Evolutionary conservation across 2,329 filamentous ascomycete genomes (phyloP), one percentile per base, ranked within the genome.

Genomic region (Claviceps humidiphila): DNA sequence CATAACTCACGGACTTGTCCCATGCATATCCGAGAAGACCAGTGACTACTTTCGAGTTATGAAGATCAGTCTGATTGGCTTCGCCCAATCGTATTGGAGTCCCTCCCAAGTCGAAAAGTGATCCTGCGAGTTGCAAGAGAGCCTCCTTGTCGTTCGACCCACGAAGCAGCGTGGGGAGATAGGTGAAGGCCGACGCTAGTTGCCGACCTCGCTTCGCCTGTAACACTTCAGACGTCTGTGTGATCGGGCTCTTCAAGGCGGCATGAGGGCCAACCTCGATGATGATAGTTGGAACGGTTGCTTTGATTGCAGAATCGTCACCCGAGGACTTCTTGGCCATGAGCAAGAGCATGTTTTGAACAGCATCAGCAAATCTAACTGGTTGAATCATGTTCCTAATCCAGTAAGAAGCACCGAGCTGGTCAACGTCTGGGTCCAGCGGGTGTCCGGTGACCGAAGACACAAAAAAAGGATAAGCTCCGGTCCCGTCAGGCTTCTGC

Each of bases 181-280:
- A 60, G 2, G 51, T 45, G 26, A 54, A 52, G 8, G 49, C 30
- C 7, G 48, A 47, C 16, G 22, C 51, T 60, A 7, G 9, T 38
- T 30, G 16, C 17, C 8, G 5, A 38, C 34, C 43, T 44, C 49
- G 14, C 26, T 66, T 72, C 20, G 71, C 58, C 13, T 26, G 24
- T 8, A 49, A 22, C 1, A 22, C 40, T 13, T 50, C 40, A 16
- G 54, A 22, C 9, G 72, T 71, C 59, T 74, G 70, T 58, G 72
- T 71, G 49, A 73, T 63, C 1, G 71, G 71, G 0, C 70, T 70
- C 49, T 70, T 66, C 4, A 74, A 62, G 7, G 69, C 71, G 5
- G 71, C 65, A 57, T 74, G 71, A 0, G 72, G 71, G 0, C 72
- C 71, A 5, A 74, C 57, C 57, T 74, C 72, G 2, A 70, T n/a